Percentiles rank a stretch among this genome's conserved stretches.
These are phyloP conservation scores for Coemansia sp. DNA, from an alignment of 192 early-diverging fungal species.

Conservation along the genomic window DNA sequence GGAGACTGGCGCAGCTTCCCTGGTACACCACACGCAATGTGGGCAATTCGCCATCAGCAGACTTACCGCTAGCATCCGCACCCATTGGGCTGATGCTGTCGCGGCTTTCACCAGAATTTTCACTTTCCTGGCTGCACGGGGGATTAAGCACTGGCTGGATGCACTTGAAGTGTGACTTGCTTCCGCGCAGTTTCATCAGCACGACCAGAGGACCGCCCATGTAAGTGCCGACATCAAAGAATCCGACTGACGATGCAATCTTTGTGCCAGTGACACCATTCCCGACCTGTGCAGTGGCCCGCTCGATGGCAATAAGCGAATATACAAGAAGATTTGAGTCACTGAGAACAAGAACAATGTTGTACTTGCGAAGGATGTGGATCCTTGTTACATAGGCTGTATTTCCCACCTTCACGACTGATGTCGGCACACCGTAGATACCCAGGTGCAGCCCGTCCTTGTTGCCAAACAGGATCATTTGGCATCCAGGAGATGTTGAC, in stretches of 20 bases:
- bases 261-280: constrained; percentile 27
- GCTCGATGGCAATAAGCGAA: constrained; percentile 39
- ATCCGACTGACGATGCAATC: constrained; percentile 46
- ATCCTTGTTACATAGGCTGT: constrained; percentile 29
- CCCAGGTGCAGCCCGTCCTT: constrained; percentile 50
- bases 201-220: constrained; percentile 42
- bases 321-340: constrained; percentile 44
- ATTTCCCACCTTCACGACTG: constrained; percentile 37
- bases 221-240: constrained; percentile 48
- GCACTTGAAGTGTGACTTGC: constrained; percentile 55
- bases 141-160: constrained; percentile 33
- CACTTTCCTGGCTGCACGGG: background rate
- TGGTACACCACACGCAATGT: constrained; percentile 41
- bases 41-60: background rate
- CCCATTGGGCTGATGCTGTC: background rate
- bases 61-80: background rate
- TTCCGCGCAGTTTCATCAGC: constrained; percentile 45
- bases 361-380: constrained; percentile 38
- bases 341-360: constrained; percentile 42
- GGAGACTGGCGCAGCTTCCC: constrained; percentile 22
- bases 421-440: constrained; percentile 50
- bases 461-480: constrained; percentile 50
- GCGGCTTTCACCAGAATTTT: background rate
- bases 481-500: constrained; percentile 33
- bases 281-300: constrained; percentile 21